Evolutionary conservation across 768 basidiomycete species (phyloP).

Genomic region (Trametes cubensis): DNA sequence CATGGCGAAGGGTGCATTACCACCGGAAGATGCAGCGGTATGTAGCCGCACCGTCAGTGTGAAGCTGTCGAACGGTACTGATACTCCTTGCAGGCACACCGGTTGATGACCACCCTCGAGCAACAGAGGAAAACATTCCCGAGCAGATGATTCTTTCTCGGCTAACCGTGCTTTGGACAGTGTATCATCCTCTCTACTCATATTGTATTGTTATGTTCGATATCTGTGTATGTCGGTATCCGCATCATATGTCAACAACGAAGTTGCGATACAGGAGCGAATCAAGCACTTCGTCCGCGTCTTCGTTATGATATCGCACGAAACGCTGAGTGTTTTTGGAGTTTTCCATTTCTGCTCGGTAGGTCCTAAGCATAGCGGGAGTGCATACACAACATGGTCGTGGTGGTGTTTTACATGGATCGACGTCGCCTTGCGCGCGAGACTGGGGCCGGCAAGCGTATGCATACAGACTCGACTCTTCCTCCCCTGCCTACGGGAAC

Average conservation of each 20-base stretch:
- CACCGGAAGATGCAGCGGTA: slow-evolving; percentile 84
- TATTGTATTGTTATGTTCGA: not conserved
- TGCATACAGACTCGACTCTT: slow-evolving; percentile 4
- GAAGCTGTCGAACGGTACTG: not conserved
- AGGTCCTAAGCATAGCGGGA: slow-evolving; percentile 31
- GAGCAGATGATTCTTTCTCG: not conserved
- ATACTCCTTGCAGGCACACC: slow-evolving; percentile 53
- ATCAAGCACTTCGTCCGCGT: too few relatives aligned
- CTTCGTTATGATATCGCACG: not conserved
- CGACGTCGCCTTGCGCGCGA: slow-evolving; percentile 26
- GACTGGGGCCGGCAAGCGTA: slow-evolving; percentile 13
- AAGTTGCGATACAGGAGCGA: too few relatives aligned
- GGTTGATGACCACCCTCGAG: slow-evolving; percentile 68
- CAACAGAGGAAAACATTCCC: slow-evolving; percentile 28
- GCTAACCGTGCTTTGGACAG: not conserved
- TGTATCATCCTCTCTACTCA: not conserved
- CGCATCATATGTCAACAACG: too few relatives aligned
- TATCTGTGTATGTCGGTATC: too few relatives aligned
- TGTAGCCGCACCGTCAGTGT: slow-evolving; percentile 28
- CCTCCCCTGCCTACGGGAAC: slow-evolving; percentile 9
- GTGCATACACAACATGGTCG: slow-evolving; percentile 31
- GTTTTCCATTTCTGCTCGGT: slow-evolving; percentile 32
- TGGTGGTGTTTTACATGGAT: slow-evolving; percentile 28
- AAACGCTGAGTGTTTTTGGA: slow-evolving; percentile 29
- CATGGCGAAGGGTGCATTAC: slow-evolving; percentile 84